phyloP scores from a whole-genome alignment of 331 rosid species.

The Arachis monticola region DNA sequence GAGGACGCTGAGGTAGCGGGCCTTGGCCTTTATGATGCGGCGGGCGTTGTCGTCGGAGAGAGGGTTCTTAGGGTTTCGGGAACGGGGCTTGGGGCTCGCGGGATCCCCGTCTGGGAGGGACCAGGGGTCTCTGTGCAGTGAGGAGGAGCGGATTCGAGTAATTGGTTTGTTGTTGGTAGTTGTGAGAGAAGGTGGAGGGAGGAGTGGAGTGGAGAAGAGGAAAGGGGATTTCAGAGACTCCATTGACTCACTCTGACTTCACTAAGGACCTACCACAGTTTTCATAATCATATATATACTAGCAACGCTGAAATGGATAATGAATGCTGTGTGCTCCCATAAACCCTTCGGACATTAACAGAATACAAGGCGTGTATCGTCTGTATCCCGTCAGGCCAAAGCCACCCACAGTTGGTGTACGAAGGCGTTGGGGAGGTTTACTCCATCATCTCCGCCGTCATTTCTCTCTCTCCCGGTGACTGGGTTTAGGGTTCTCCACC shows the following conservation, averaged over 20 bases:
- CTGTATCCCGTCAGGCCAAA: no score
- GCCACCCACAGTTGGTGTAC: no score
- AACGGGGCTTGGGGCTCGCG: constrained; percentile 61
- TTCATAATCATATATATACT: no score
- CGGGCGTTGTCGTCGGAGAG: constrained; percentile 93
- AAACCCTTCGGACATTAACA: no score
- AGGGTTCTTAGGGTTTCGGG: constrained; percentile 63
- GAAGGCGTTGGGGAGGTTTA: no score
- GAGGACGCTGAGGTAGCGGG: constrained; percentile 62
- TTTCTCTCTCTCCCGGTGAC: no score
- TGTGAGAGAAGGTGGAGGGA: constrained; percentile 19
- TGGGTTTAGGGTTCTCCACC: no score
- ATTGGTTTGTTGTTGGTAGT: constrained; percentile 20
- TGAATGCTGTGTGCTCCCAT: no score
- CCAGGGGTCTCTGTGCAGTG: constrained; percentile 85
- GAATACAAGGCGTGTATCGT: no score
- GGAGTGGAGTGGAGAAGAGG: constrained; percentile 44
- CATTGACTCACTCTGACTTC: constrained; percentile 39
- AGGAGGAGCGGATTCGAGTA: constrained; percentile 39
- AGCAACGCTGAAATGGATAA: no score
- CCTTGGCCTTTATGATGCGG: constrained; percentile 77
- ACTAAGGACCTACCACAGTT: no score
- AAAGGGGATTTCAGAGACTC: constrained; percentile 66
- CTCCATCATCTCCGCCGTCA: no score
- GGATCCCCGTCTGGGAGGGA: constrained; percentile 65